Base-by-base conservation (phyloP, 768 basidiomycete genomes). In the Boletus eberwhitei region DNA sequence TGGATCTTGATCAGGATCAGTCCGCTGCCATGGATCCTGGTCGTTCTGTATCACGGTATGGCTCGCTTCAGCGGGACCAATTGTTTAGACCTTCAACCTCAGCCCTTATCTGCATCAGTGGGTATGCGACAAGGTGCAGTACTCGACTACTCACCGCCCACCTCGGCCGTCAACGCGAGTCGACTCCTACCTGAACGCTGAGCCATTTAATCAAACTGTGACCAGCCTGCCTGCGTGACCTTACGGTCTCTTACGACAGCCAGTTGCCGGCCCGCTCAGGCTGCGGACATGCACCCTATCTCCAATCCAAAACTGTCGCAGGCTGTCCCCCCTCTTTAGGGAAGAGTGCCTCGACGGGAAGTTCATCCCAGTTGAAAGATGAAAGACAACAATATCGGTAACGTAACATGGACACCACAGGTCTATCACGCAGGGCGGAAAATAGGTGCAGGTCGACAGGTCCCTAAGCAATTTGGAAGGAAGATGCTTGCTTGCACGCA, bases 361-460 rank as follows among this genome's bases (percentile, higher is more conserved):
- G 59, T 46, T 55, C 46, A n/a, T 54, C 12, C 44, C 37, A 42
- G 44, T 47, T 22, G 53, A 49, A 53, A 34, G 43, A 35, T 40
- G 42, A 42, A 50, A 64, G n/a, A 57, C 57, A 9, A 29, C 29
- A 52, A 53, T 41, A 47, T 48, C 7, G 51, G 55, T 68, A 57
- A 66, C 64, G 64, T 68, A 66, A 66, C 57, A 55, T 64, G 60
- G 64, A 66, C 62, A 54, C 46, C 40, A 19, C 37, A 54, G 45
- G 37, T 40, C 44, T 52, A 50, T 54, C 50, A 34, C 59, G 52
- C 46, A 44, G 43, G 19, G 66, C 57, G 63, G 65, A 67, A 62
- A 64, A 47, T 50, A 47, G 53, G 51, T 26, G 41, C 37, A n/a
- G 24, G 42, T 52, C 52, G 44, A 57, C 43, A 50, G 46, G 51